Evolutionary conservation across 2,329 filamentous ascomycete species (phyloP).

Genomic region (Ophiostoma sp.): DNA sequence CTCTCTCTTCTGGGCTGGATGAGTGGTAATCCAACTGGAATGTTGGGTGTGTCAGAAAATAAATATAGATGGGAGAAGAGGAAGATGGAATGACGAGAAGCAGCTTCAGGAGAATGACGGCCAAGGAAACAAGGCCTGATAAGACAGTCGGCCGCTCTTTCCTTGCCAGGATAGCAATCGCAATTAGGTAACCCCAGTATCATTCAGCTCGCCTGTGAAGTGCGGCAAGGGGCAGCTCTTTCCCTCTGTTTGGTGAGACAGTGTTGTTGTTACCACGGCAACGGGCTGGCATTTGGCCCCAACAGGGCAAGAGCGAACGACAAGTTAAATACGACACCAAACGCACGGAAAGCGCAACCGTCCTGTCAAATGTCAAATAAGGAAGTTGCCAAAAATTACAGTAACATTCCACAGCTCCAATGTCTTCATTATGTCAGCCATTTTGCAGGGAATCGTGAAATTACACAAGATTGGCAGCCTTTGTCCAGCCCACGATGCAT

Average conservation of each 20-base stretch:
- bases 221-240: slow-evolving; percentile 6
- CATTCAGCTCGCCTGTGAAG: not conserved
- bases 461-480: not conserved
- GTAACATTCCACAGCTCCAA: not conserved
- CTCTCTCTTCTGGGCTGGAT: not conserved
- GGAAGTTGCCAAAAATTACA: not conserved
- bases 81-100: slow-evolving; percentile 1
- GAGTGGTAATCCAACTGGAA: not conserved
- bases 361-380: not conserved
- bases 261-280: slow-evolving; percentile 18
- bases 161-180: not conserved
- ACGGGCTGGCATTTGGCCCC: slow-evolving; percentile 13
- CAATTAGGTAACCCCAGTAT: not conserved
- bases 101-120: not conserved
- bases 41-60: not conserved
- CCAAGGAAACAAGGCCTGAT: slow-evolving; percentile 5
- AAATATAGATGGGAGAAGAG: not conserved
- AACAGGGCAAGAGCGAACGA: slow-evolving; percentile 16
- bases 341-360: not conserved
- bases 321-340: not conserved
- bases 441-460: slow-evolving; percentile 3
- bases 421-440: slow-evolving; percentile 12
- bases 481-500: slow-evolving; percentile 5
- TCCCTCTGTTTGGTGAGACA: slow-evolving; percentile 17
- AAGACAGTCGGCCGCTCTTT: slow-evolving; percentile 2